Percentiles rank a stretch among this genome's conserved stretches.
Conservation (phyloP, 1,284 basidiomycete species). For the Cryptococcus sp. region DNA sequence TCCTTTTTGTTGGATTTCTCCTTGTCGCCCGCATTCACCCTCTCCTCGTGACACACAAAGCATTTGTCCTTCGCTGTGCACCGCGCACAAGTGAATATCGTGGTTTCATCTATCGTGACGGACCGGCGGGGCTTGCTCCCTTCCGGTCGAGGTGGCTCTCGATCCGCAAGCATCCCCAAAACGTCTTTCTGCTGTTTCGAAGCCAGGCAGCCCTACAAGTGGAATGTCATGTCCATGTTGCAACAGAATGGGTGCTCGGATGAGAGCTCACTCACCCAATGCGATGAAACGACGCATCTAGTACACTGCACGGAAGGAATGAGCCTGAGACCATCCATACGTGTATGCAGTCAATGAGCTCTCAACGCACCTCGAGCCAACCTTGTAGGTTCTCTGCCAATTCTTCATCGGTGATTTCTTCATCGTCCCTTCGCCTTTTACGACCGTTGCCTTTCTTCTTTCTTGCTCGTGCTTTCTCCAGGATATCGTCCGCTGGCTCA, state of each 20-base stretch:
- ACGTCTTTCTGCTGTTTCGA: constrained; percentile 69
- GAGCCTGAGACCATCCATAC: neutral
- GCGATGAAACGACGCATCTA: constrained; percentile 71
- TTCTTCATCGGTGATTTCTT: constrained; percentile 59
- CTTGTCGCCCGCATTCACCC: constrained; percentile 2
- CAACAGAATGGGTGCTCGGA: neutral
- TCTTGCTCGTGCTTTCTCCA: constrained; percentile 24
- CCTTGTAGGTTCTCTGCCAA: constrained; percentile 65
- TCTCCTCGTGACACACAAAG: constrained; percentile 67
- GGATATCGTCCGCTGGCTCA: constrained; percentile 34
- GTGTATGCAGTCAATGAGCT: no score
- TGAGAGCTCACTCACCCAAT: constrained; percentile 60
- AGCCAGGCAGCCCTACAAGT: constrained; percentile 62
- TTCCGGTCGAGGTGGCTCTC: constrained; percentile 51
- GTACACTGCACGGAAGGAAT: constrained; percentile 57
- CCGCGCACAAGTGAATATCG: constrained; percentile 74
- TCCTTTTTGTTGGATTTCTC: neutral
- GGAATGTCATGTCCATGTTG: neutral
- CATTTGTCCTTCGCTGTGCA: constrained; percentile 75
- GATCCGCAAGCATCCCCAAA: constrained; percentile 61
- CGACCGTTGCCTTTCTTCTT: constrained; percentile 48
- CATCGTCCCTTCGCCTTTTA: constrained; percentile 49
- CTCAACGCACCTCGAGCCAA: constrained; percentile 64
- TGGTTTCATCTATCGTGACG: constrained; percentile 63
- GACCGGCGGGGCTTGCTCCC: constrained; percentile 35